Conservation (phyloP, 345 rosid species). For the Eucalyptus pauciflora region DNA sequence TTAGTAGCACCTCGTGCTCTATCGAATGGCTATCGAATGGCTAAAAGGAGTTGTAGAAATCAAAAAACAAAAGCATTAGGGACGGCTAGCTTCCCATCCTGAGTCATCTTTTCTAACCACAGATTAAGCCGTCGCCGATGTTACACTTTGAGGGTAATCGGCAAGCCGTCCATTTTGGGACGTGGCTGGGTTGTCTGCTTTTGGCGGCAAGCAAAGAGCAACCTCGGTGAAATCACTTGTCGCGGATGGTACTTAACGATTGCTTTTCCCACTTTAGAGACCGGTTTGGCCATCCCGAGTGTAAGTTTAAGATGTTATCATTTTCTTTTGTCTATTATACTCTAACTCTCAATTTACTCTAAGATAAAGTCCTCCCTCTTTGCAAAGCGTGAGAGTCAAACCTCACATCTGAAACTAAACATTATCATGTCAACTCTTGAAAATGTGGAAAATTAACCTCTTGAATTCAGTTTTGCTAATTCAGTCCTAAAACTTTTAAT, state of each 20-base stretch:
- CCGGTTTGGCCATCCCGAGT: not conserved
- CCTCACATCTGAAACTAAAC: too few species aligned
- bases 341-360: too few species aligned
- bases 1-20: not conserved
- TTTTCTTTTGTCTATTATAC: too few species aligned
- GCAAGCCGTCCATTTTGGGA: too few species aligned
- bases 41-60: not conserved
- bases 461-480: too few species aligned
- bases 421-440: accelerated
- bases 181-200: too few species aligned
- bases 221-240: not conserved
- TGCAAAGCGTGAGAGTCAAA: too few species aligned
- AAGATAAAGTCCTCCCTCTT: too few species aligned
- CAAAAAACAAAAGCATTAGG: not conserved
- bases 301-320: not conserved
- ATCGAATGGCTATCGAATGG: not conserved
- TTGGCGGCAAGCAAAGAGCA: not conserved
- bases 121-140: not conserved
- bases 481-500: too few species aligned
- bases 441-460: too few species aligned
- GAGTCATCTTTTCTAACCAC: not conserved
- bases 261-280: not conserved
- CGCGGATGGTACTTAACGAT: not conserved
- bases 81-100: not conserved
- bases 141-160: too few species aligned